Evolutionary conservation across 2,329 filamentous ascomycete species (phyloP).

Genomic region (Pseudovirgaria hyperparasitica): DNA sequence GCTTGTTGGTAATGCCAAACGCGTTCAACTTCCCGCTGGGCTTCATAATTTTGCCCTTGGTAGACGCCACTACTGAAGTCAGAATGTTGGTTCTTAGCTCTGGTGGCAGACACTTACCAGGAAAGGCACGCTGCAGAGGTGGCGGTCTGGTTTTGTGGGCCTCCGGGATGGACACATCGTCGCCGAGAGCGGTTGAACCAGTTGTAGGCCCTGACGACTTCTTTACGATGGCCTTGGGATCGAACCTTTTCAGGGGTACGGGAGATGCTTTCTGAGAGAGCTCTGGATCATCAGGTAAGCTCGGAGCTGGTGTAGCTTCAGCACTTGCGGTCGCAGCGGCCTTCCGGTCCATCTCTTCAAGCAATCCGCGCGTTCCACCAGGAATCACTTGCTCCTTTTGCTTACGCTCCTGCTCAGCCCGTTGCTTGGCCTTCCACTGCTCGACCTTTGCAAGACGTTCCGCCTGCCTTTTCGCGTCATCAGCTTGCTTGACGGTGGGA

Average conservation of each 20-base stretch:
- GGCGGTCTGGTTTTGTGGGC: constrained; percentile 3
- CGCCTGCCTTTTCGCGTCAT: constrained; percentile 14
- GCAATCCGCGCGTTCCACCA: constrained; percentile 44
- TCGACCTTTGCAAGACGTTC: constrained; percentile 53
- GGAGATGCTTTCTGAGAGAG: constrained; percentile 35
- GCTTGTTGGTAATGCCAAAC: not conserved
- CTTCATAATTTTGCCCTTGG: not conserved
- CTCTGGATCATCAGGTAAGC: constrained; percentile 4
- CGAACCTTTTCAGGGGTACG: constrained; percentile 66
- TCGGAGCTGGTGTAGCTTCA: constrained; percentile 10
- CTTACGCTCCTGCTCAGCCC: constrained; percentile 59
- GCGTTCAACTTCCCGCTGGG: too few species aligned
- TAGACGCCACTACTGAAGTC: constrained; percentile 4
- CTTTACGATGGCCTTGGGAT: constrained; percentile 76
- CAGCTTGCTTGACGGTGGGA: constrained; percentile 13
- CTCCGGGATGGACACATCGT: constrained; percentile 39
- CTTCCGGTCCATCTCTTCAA: constrained; percentile 63
- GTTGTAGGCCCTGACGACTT: constrained; percentile 52
- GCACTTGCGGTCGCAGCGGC: constrained; percentile 30
- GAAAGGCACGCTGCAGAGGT: constrained; percentile 17
- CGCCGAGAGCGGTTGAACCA: constrained; percentile 42
- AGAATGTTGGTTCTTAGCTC: not conserved
- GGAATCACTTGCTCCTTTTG: constrained; percentile 44
- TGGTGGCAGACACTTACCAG: constrained; percentile 12
- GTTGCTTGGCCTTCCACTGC: constrained; percentile 84